These are phyloP conservation scores for Marasmius oreades DNA, from an alignment of 1,284 basidiomycete species.

Conservation along the genomic window DNA sequence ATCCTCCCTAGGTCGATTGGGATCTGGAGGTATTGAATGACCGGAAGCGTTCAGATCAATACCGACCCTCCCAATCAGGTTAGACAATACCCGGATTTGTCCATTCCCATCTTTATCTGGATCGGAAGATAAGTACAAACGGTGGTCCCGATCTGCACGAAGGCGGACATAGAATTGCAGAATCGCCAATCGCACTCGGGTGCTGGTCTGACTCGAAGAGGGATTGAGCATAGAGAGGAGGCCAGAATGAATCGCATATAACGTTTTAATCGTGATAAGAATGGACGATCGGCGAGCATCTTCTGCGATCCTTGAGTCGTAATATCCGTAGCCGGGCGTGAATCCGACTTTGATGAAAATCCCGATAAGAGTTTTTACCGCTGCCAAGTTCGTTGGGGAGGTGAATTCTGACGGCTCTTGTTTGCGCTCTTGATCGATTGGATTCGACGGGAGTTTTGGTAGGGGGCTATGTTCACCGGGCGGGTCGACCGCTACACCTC, in stretches of 20 bases:
- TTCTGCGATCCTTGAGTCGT: not conserved
- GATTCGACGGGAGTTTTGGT: not conserved
- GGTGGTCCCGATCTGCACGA: conserved; percentile 89
- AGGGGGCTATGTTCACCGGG: not conserved
- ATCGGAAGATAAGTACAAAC: conserved; percentile 64
- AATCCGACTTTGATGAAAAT: not conserved
- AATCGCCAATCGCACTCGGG: conserved; percentile 64
- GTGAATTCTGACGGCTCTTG: not conserved
- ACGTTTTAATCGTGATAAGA: not conserved
- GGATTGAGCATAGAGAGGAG: not conserved
- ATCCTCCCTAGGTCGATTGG: conserved; percentile 13
- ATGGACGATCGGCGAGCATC: not conserved
- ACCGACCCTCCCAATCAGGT: conserved; percentile 46
- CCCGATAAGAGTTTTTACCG: not conserved
- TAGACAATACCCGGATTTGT: conserved; percentile 47
- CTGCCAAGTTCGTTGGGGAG: not conserved
- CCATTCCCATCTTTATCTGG: conserved; percentile 51
- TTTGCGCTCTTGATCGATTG: not conserved
- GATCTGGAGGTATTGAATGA: not conserved
- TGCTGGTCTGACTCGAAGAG: not conserved
- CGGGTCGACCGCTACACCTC: not conserved
- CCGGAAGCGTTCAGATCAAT: no score
- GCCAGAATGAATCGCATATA: not conserved
- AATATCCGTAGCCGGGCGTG: not conserved
- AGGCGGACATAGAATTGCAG: conserved; percentile 90